Conservation (phyloP, 192 early-diverging fungal genomes). For the Thoreauomyces humboldtii region DNA sequence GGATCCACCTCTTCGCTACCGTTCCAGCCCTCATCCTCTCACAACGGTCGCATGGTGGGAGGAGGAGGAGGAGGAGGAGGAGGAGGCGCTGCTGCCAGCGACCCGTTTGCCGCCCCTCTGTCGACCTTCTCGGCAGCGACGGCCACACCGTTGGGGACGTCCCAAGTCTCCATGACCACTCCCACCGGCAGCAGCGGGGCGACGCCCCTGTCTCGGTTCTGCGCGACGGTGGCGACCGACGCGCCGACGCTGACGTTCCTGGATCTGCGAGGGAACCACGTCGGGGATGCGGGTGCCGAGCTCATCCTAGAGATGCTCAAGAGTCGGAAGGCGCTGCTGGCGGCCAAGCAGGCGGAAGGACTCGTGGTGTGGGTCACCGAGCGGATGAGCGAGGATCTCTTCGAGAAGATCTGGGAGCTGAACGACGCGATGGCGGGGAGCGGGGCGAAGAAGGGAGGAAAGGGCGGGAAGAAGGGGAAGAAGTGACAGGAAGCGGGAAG, state of each 20-base stretch:
- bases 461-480: conserved; percentile 30
- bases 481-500: background rate
- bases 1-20: background rate
- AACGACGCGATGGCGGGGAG: conserved; percentile 39
- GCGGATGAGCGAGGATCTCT: conserved; percentile 41
- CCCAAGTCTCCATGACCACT: background rate
- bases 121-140: background rate
- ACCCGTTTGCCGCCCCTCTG: background rate
- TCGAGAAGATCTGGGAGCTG: conserved; percentile 38
- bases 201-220: conserved; percentile 27
- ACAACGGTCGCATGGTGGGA: too few relatives aligned
- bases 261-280: conserved; percentile 40
- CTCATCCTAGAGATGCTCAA: conserved; percentile 40
- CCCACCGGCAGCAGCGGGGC: background rate
- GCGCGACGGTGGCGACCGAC: conserved; percentile 25
- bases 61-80: background rate
- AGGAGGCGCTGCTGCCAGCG: background rate
- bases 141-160: background rate
- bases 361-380: conserved; percentile 35
- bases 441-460: conserved; percentile 34
- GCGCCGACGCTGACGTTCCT: conserved; percentile 26
- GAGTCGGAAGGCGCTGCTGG: conserved; percentile 20
- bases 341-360: conserved; percentile 28
- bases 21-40: background rate
- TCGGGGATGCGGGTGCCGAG: conserved; percentile 31